Conservation (phyloP, 805 yeast genomes). For the Cephaloascus albidus region DNA sequence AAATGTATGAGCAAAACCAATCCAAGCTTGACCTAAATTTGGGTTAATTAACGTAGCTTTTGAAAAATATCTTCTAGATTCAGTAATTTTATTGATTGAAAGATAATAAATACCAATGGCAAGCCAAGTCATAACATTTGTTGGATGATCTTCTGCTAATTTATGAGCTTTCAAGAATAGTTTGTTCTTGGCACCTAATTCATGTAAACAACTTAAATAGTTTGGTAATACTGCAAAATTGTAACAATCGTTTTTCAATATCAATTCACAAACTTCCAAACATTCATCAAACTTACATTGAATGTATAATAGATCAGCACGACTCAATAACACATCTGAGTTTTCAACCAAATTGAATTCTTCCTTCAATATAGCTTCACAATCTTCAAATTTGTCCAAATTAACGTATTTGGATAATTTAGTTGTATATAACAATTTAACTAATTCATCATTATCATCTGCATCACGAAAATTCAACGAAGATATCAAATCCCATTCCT, state of each 20-base stretch:
- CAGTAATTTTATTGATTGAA: slow-evolving; percentile 59
- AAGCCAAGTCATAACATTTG: slow-evolving; percentile 78
- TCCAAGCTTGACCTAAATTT: slow-evolving; percentile 92
- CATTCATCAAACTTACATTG: slow-evolving; percentile 79
- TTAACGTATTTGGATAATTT: slow-evolving; percentile 67
- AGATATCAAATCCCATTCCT: slow-evolving; percentile 75
- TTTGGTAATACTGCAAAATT: slow-evolving; percentile 67
- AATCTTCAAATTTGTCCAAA: slow-evolving; percentile 47
- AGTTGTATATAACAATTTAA: slow-evolving; percentile 68
- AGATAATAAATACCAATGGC: slow-evolving; percentile 89
- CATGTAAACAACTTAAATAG: slow-evolving; percentile 78
- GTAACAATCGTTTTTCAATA: slow-evolving; percentile 52
- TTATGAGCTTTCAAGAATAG: slow-evolving; percentile 76
- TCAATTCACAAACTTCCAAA: slow-evolving; percentile 58
- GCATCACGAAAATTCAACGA: slow-evolving; percentile 60
- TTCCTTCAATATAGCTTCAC: slow-evolving; percentile 55
- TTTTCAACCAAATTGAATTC: slow-evolving; percentile 67
- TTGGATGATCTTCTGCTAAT: slow-evolving; percentile 77
- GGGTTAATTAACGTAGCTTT: slow-evolving; percentile 86
- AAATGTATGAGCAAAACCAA: slow-evolving; percentile 96
- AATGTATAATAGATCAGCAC: slow-evolving; percentile 61
- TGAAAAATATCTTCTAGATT: slow-evolving; percentile 81
- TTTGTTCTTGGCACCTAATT: slow-evolving; percentile 73
- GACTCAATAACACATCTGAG: slow-evolving; percentile 56
- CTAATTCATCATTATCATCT: slow-evolving; percentile 73